Percentiles rank a stretch among this genome's conserved stretches.
phyloP scores from a whole-genome alignment of 345 rosid genomes.

The Adansonia digitata region DNA sequence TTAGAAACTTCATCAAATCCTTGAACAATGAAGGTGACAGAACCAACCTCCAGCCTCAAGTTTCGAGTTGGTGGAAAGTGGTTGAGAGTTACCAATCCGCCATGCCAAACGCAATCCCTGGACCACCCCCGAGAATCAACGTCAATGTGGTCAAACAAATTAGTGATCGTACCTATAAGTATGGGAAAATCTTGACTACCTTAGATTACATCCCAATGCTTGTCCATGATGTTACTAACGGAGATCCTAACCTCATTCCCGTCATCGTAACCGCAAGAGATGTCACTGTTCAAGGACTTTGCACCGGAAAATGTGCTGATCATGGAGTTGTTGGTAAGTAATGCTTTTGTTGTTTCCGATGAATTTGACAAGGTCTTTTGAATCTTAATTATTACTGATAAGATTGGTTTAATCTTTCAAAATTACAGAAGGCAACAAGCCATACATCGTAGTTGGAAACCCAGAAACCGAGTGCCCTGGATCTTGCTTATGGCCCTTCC shows the following conservation, averaged over 20 bases:
- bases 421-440: slow-evolving; percentile 14
- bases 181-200: slow-evolving; percentile 40
- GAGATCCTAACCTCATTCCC: slow-evolving; percentile 25
- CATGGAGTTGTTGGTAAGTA: slow-evolving; percentile 28
- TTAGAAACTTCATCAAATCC: slow-evolving; percentile 33
- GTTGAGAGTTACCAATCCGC: slow-evolving; percentile 39
- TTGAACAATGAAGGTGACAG: slow-evolving; percentile 19
- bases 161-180: slow-evolving; percentile 27
- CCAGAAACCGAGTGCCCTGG: slow-evolving; percentile 62
- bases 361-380: too few species aligned
- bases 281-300: slow-evolving; percentile 41
- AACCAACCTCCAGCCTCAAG: slow-evolving; percentile 26
- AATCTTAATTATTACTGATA: too few species aligned
- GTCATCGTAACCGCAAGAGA: slow-evolving; percentile 39
- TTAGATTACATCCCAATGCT: slow-evolving; percentile 26
- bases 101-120: neutral
- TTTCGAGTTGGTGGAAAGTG: slow-evolving; percentile 37
- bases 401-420: neutral
- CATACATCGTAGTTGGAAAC: slow-evolving; percentile 53
- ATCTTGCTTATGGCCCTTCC: slow-evolving; percentile 65
- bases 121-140: slow-evolving; percentile 13
- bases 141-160: slow-evolving; percentile 34
- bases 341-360: too few species aligned
- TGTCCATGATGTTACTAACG: slow-evolving; percentile 19
- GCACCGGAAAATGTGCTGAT: slow-evolving; percentile 46